These are phyloP conservation scores for Rhododendron kiyosumense DNA, from an alignment of 148 eudicot genomes.

Conservation along the genomic window DNA sequence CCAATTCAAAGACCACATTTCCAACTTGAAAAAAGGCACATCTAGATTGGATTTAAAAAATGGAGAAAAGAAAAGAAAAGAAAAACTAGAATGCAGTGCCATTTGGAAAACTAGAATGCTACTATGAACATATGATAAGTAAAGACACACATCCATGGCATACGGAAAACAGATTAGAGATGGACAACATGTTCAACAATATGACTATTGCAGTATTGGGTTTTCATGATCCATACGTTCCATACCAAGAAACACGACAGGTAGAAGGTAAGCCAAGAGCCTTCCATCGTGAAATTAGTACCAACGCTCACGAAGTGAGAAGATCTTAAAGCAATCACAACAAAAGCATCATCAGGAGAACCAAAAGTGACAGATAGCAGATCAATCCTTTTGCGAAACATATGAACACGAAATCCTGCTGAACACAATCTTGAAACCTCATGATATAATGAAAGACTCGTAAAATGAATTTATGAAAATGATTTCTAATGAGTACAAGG, in stretches of 20 bases:
- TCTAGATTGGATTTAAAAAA: not conserved
- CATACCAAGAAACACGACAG: not conserved
- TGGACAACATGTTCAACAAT: not conserved
- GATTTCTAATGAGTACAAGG: too few species aligned
- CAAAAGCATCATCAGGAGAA: not conserved
- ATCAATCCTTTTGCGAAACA: not conserved
- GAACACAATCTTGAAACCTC: not conserved
- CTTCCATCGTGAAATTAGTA: not conserved
- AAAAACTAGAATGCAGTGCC: not conserved
- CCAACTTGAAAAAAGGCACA: slow-evolving; percentile 16
- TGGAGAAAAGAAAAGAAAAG: too few species aligned
- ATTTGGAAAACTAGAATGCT: not conserved
- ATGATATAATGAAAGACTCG: too few species aligned
- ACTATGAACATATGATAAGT: not conserved
- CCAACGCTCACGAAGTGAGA: not conserved
- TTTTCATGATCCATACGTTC: not conserved
- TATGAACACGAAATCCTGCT: not conserved
- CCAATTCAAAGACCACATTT: not conserved
- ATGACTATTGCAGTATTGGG: not conserved
- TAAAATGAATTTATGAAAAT: too few species aligned
- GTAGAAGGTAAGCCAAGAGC: not conserved
- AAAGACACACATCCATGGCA: not conserved
- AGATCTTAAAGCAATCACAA: not conserved
- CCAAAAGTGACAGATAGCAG: not conserved
- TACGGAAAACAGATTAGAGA: not conserved